phyloP scores from a whole-genome alignment of 2,329 filamentous ascomycete species.

The Phyllosticta citriasiana region DNA sequence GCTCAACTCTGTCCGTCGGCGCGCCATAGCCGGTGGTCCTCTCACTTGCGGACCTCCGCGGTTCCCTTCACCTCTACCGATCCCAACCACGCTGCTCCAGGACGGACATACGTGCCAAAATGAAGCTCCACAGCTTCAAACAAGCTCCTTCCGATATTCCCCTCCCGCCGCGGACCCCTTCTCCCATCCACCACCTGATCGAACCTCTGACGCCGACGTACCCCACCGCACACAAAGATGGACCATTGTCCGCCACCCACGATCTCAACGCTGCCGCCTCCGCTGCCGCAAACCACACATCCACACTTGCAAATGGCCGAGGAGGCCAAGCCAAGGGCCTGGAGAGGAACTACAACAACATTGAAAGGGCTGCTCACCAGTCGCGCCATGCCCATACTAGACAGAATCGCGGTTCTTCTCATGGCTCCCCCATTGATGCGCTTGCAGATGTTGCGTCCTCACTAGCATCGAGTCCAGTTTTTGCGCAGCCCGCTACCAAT shows the following conservation, averaged over 20 bases:
- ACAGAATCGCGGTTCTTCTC: constrained; percentile 13
- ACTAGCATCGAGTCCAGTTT: constrained; percentile 27
- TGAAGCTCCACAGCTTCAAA: constrained; percentile 11
- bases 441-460: constrained; percentile 33
- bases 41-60: constrained; percentile 9
- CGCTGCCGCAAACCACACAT: constrained; percentile 1
- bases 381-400: constrained; percentile 10
- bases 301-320: constrained; percentile 2
- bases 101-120: constrained; percentile 1
- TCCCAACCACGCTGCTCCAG: not conserved
- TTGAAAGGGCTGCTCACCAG: constrained; percentile 2
- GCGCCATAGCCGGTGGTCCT: constrained; percentile 10
- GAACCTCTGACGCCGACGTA: constrained; percentile 25
- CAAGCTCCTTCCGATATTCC: not conserved
- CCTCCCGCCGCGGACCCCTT: constrained; percentile 18
- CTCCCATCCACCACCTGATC: constrained; percentile 22
- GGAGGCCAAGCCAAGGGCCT: not conserved
- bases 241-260: constrained; percentile 8
- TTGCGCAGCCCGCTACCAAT: constrained; percentile 18
- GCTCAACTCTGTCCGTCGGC: constrained; percentile 7
- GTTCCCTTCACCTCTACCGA: constrained; percentile 6
- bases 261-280: not conserved
- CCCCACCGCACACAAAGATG: constrained; percentile 11
- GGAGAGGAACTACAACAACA: constrained; percentile 2
- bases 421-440: constrained; percentile 32